Percentiles rank a stretch among this genome's conserved stretches.
phyloP scores from a whole-genome alignment of 2,329 filamentous ascomycete genomes.

The Penicillium paneum region DNA sequence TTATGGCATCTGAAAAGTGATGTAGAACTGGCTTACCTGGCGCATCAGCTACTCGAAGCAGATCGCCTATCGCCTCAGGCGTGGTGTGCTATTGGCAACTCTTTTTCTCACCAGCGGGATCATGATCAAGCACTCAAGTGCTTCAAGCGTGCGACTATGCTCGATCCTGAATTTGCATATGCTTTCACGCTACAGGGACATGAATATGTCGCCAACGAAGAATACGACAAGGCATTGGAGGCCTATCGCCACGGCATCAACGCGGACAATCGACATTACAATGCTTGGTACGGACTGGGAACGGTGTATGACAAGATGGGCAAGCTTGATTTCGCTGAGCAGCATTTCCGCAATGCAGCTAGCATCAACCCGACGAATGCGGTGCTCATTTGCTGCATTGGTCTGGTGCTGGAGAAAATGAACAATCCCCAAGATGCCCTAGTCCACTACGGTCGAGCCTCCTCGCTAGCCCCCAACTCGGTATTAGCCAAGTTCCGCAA shows the following conservation, averaged over 20 bases:
- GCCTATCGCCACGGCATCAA: constrained; percentile 83
- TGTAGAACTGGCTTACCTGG: constrained; percentile 84
- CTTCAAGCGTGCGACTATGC: constrained; percentile 89
- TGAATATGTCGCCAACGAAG: constrained; percentile 92
- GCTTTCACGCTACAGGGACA: constrained; percentile 94
- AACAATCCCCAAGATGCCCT: constrained; percentile 77
- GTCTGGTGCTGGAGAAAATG: constrained; percentile 82
- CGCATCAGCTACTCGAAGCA: constrained; percentile 82
- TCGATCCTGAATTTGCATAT: constrained; percentile 88
- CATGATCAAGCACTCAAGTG: constrained; percentile 92
- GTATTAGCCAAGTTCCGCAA: constrained; percentile 90
- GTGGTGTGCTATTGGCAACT: constrained; percentile 94
- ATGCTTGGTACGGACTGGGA: constrained; percentile 92
- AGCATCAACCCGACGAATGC: constrained; percentile 91
- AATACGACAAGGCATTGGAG: constrained; percentile 89
- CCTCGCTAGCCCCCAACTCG: constrained; percentile 74
- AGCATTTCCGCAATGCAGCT: constrained; percentile 84
- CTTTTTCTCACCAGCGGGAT: constrained; percentile 86
- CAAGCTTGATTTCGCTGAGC: constrained; percentile 84
- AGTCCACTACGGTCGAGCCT: constrained; percentile 75
- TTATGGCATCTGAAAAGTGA: constrained; percentile 97
- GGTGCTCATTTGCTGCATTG: constrained; percentile 88
- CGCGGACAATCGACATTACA: constrained; percentile 87
- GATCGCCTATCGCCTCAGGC: constrained; percentile 89
- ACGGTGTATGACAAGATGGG: constrained; percentile 84